phyloP scores from a whole-genome alignment of 768 basidiomycete species.

The Russula vinacea region DNA sequence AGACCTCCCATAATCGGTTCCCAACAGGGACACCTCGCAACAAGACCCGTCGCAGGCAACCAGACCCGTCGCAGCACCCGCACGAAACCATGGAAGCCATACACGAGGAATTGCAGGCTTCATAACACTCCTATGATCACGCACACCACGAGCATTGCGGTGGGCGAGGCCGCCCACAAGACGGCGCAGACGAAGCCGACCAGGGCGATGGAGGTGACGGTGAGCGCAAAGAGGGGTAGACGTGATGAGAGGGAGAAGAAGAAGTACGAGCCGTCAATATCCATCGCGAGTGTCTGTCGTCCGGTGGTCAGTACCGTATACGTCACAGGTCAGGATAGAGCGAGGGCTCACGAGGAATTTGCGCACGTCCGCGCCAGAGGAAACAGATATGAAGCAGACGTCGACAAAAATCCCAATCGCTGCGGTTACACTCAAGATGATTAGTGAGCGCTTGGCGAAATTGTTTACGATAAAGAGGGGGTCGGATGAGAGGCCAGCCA shows the following conservation, averaged over 20 bases:
- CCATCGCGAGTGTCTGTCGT: slow-evolving; percentile 46
- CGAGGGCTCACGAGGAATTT: slow-evolving; percentile 59
- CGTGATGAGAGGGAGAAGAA: slow-evolving; percentile 69
- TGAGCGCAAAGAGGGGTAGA: slow-evolving; percentile 59
- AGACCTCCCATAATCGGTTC: neutral
- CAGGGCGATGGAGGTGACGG: slow-evolving; percentile 53
- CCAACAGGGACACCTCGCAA: neutral
- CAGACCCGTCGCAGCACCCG: slow-evolving; percentile 18
- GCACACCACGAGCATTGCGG: slow-evolving; percentile 56
- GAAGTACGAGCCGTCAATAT: slow-evolving; percentile 57
- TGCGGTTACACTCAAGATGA: slow-evolving; percentile 55
- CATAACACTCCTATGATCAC: slow-evolving; percentile 56
- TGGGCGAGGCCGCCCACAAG: slow-evolving; percentile 62
- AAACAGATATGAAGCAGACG: slow-evolving; percentile 64
- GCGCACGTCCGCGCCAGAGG: slow-evolving; percentile 49
- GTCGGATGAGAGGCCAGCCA: slow-evolving; percentile 56
- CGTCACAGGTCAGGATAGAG: slow-evolving; percentile 4
- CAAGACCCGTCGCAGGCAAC: too few species aligned
- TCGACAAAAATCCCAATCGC: slow-evolving; percentile 63
- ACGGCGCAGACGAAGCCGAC: slow-evolving; percentile 59
- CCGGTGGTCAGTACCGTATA: neutral
- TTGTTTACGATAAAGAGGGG: slow-evolving; percentile 49
- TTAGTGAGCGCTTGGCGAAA: slow-evolving; percentile 51
- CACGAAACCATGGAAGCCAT: slow-evolving; percentile 18
- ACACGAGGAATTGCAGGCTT: slow-evolving; percentile 62